Percentiles rank a stretch among this genome's conserved stretches.
Evolutionary conservation across 441 rosid species (phyloP).

Genomic region (Aquilaria agallochum): DNA sequence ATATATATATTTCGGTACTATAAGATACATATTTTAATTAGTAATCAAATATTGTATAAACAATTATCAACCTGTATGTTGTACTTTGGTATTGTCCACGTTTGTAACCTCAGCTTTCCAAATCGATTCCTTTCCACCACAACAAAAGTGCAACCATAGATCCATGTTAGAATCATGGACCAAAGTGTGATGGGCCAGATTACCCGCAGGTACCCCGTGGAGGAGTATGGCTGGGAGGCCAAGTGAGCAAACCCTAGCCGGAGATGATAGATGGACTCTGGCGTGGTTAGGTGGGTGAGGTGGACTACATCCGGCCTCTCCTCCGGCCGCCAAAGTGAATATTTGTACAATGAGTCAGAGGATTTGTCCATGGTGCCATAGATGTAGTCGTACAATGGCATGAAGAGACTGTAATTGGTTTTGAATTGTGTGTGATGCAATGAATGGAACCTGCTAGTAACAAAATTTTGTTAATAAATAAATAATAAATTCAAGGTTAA

Average conservation of each 20-base stretch:
- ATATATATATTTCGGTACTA: not conserved
- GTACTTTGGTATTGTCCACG: constrained; percentile 70
- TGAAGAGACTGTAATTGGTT: constrained; percentile 50
- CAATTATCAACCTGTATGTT: constrained; percentile 38
- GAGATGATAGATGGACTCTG: constrained; percentile 40
- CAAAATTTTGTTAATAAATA: not conserved
- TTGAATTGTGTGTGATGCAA: constrained; percentile 61
- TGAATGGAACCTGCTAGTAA: constrained; percentile 42
- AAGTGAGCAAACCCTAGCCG: constrained; percentile 41
- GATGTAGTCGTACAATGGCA: constrained; percentile 54
- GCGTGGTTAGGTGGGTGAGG: constrained; percentile 45
- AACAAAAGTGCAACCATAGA: constrained; percentile 33
- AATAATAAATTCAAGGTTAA: not conserved
- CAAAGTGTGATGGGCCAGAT: constrained; percentile 48
- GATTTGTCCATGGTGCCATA: constrained; percentile 43
- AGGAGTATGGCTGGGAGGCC: constrained; percentile 36
- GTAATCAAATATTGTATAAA: not conserved
- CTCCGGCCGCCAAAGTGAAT: constrained; percentile 24
- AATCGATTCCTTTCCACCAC: constrained; percentile 38
- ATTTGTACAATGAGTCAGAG: constrained; percentile 26
- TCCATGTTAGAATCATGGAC: constrained; percentile 28
- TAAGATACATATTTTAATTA: not conserved
- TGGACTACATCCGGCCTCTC: constrained; percentile 50
- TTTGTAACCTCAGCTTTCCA: constrained; percentile 43
- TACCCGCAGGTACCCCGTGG: constrained; percentile 31